Percentiles rank a stretch among this genome's conserved stretches.
These are phyloP conservation scores for Cladophialophora exuberans DNA, from an alignment of 2,329 filamentous ascomycete genomes.

Conservation along the genomic window DNA sequence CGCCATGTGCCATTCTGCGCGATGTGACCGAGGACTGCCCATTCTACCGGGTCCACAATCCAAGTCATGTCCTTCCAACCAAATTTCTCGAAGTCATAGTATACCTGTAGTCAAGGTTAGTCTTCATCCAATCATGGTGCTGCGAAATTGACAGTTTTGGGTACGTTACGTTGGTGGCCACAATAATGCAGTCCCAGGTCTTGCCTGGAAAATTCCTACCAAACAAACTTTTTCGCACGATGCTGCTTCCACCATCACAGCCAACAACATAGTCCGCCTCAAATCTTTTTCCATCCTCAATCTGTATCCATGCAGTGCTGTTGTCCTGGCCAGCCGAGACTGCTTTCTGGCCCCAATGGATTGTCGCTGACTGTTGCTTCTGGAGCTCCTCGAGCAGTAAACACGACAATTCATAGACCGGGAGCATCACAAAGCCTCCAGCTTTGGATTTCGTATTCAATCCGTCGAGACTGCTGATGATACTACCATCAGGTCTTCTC, in stretches of 20 bases:
- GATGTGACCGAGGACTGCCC: conserved; percentile 64
- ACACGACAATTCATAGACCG: conserved; percentile 46
- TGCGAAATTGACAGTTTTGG: background rate
- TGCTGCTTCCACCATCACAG: conserved; percentile 47
- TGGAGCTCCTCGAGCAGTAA: conserved; percentile 45
- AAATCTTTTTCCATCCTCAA: conserved; percentile 23
- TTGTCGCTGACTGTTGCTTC: conserved; percentile 37
- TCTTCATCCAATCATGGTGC: background rate
- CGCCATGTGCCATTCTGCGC: conserved; percentile 60
- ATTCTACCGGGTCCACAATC: conserved; percentile 64
- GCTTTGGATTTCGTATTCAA: background rate
- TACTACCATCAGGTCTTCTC: conserved; percentile 44
- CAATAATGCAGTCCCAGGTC: conserved; percentile 12
- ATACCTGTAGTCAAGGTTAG: background rate
- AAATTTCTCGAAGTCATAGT: conserved; percentile 20
- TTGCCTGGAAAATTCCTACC: conserved; percentile 14
- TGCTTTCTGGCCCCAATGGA: conserved; percentile 50
- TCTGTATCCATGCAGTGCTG: background rate
- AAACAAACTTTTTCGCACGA: conserved; percentile 39
- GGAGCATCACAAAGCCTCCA: conserved; percentile 44
- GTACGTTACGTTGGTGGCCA: conserved; percentile 21
- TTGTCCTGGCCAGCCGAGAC: conserved; percentile 10
- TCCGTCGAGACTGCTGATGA: conserved; percentile 38
- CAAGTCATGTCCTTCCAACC: conserved; percentile 42
- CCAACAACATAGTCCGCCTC: conserved; percentile 44